These are phyloP conservation scores for Aechmea fasciata DNA, from an alignment of 176 grass and related monocot species.

Conservation along the genomic window DNA sequence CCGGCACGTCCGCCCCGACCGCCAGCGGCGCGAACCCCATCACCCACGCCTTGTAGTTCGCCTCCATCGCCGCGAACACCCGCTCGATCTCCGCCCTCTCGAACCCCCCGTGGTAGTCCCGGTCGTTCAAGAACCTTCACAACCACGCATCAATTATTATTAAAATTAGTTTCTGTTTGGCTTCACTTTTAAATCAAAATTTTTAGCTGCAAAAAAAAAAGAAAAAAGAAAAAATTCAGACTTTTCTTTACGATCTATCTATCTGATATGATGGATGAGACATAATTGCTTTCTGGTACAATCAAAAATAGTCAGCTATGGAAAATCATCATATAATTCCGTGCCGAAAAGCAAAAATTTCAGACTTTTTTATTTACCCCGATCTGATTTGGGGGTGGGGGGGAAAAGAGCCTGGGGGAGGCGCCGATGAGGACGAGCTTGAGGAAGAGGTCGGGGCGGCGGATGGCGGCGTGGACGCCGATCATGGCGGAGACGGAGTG, in stretches of 20 bases:
- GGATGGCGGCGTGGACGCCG: constrained; percentile 80
- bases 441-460: constrained; percentile 73
- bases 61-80: constrained; percentile 75
- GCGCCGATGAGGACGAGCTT: constrained; percentile 88
- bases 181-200: no score
- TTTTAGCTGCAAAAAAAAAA: no score
- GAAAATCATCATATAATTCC: no score
- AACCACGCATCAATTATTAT: no score
- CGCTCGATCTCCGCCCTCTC: constrained; percentile 66
- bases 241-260: no score
- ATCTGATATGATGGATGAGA: no score
- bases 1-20: constrained; percentile 81
- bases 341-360: no score
- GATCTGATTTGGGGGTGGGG: no score
- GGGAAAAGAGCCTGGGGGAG: constrained; percentile 44
- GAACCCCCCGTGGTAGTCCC: constrained; percentile 84
- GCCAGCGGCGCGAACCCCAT: constrained; percentile 81
- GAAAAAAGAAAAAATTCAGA: no score
- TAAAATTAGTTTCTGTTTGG: neutral
- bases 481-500: constrained; percentile 99
- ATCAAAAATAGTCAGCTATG: neutral
- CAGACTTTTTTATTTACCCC: no score
- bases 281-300: no score
- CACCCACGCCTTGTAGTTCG: constrained; percentile 91
- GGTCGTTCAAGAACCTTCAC: constrained; percentile 77